Percentiles rank a stretch among this genome's conserved stretches.
Conservation (phyloP, 2,329 filamentous ascomycete genomes). For the Nigrograna mackinnonii region DNA sequence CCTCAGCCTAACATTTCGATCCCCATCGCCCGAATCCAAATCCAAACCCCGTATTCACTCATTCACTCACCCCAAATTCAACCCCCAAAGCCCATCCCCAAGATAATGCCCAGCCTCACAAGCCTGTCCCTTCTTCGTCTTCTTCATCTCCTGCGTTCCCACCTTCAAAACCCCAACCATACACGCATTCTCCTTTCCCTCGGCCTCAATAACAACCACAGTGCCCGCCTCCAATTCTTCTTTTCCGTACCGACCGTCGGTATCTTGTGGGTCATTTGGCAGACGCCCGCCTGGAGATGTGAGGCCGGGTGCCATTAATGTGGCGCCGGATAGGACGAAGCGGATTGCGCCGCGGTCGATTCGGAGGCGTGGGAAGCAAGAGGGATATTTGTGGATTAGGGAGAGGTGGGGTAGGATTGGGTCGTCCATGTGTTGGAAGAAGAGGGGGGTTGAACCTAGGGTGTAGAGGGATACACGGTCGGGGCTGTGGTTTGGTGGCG, state of each 20-base stretch:
- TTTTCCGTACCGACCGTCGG: slow-evolving; percentile 51
- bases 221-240: slow-evolving; percentile 79
- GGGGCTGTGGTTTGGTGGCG: slow-evolving; percentile 56
- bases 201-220: slow-evolving; percentile 85
- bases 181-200: slow-evolving; percentile 92
- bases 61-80: slow-evolving; percentile 62
- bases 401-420: slow-evolving; percentile 84
- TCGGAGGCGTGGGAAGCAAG: slow-evolving; percentile 79
- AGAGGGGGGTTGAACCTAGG: slow-evolving; percentile 76
- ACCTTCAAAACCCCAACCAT: slow-evolving; percentile 82
- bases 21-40: too few relatives aligned
- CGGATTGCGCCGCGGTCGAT: slow-evolving; percentile 96
- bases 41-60: too few relatives aligned
- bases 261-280: slow-evolving; percentile 57
- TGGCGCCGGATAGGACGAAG: slow-evolving; percentile 90
- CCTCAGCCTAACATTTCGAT: too few relatives aligned
- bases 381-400: slow-evolving; percentile 87
- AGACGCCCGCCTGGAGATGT: slow-evolving; percentile 82
- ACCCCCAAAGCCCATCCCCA: slow-evolving; percentile 89
- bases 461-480: slow-evolving; percentile 90
- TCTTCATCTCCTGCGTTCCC: slow-evolving; percentile 89
- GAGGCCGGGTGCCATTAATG: slow-evolving; percentile 93
- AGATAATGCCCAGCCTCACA: slow-evolving; percentile 93
- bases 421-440: slow-evolving; percentile 84
- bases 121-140: slow-evolving; percentile 89